Conservation (phyloP, 345 rosid genomes). For the Sisymbrium irio region DNA sequence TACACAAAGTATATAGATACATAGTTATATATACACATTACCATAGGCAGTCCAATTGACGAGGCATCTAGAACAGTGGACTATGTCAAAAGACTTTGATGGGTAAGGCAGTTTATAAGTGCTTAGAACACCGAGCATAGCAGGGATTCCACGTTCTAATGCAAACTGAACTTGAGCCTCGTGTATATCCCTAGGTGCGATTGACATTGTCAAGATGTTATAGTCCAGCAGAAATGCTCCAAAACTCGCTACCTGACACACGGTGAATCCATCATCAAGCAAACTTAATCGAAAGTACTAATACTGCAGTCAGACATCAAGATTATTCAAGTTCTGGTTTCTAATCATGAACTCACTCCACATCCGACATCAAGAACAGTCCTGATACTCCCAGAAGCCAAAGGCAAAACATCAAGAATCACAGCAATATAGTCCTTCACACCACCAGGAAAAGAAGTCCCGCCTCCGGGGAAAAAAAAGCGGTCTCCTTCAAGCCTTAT, state of each 20-base stretch:
- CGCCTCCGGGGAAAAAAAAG: constrained; percentile 69
- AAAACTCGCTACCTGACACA: constrained; percentile 68
- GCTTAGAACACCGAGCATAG: constrained; percentile 63
- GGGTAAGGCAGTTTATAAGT: constrained; percentile 61
- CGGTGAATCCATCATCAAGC: not conserved
- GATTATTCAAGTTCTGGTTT: not conserved
- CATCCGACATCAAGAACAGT: constrained; percentile 69
- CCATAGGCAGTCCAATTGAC: constrained; percentile 60
- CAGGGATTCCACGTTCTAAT: constrained; percentile 72
- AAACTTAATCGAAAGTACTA: not conserved
- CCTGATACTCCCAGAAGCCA: constrained; percentile 56
- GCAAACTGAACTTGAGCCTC: constrained; percentile 80
- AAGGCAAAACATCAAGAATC: constrained; percentile 44
- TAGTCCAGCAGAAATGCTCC: constrained; percentile 55
- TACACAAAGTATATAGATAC: not conserved
- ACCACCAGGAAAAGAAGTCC: constrained; percentile 64
- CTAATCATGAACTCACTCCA: constrained; percentile 50
- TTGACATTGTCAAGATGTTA: constrained; percentile 64
- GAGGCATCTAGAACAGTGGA: constrained; percentile 77
- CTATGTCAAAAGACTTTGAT: constrained; percentile 66
- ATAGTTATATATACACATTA: constrained; percentile 22
- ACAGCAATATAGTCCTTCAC: constrained; percentile 56
- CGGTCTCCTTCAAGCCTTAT: constrained; percentile 48
- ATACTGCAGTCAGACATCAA: not conserved
- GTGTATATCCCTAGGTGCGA: constrained; percentile 73